A percentile compares a stretch with the other conserved stretches of the same genome.
phyloP scores from a whole-genome alignment of 176 grass and related monocot genomes.

The Musa schizocarpa region DNA sequence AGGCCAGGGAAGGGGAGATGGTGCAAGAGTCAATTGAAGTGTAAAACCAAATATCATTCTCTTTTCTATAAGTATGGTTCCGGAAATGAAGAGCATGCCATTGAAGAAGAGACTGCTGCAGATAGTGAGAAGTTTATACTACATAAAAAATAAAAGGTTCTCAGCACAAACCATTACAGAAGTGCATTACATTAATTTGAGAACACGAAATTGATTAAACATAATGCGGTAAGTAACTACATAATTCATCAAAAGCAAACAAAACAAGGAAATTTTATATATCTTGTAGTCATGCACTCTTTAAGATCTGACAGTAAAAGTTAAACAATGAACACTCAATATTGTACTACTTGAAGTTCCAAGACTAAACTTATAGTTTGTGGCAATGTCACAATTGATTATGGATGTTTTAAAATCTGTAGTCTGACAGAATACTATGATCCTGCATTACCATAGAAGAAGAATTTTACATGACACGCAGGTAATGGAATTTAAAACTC shows the following conservation, averaged over 20 bases:
- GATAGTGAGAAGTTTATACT: too few species aligned
- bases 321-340: too few species aligned
- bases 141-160: background rate
- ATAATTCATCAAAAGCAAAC: background rate
- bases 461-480: background rate
- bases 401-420: background rate
- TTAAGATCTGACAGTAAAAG: too few species aligned
- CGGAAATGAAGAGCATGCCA: too few species aligned
- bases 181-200: background rate
- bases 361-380: constrained; percentile 7
- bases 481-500: background rate
- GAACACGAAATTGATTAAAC: background rate
- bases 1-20: too few species aligned
- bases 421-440: too few species aligned
- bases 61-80: too few species aligned
- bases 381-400: background rate
- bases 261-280: background rate
- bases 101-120: too few species aligned
- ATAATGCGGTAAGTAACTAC: background rate
- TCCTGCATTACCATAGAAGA: background rate
- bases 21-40: too few species aligned
- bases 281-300: background rate
- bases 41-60: too few species aligned
- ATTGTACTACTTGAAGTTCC: background rate
- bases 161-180: background rate